Evolutionary conservation across 306 rosid genomes (phyloP).

Genomic region (Trichosanthes truncata): DNA sequence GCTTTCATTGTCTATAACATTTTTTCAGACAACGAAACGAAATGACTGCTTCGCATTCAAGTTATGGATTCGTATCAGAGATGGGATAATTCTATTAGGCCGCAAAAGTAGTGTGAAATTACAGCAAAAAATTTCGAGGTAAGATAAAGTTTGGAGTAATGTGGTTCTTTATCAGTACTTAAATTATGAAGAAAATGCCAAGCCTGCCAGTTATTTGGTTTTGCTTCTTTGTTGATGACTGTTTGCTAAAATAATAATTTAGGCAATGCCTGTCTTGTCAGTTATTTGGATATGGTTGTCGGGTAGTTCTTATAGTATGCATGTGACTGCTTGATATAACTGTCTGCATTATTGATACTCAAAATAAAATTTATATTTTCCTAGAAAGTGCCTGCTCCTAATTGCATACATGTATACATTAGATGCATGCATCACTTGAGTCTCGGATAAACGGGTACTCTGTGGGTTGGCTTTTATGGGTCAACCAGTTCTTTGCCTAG

Average conservation of each 20-base stretch:
- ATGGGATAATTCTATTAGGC: not conserved
- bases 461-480: not conserved
- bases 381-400: not conserved
- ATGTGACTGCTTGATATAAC: slow-evolving; percentile 30
- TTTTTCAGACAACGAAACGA: not conserved
- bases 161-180: not conserved
- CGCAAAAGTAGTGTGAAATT: not conserved
- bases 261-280: slow-evolving; percentile 16
- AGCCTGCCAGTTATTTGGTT: slow-evolving; percentile 5
- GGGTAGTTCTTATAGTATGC: slow-evolving; percentile 23
- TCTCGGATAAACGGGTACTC: not conserved
- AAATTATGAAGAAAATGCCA: slow-evolving; percentile 7
- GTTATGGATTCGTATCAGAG: not conserved
- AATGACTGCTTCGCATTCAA: not conserved
- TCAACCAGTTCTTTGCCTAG: not conserved
- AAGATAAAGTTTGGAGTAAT: not conserved
- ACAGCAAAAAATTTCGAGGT: not conserved
- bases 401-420: not conserved
- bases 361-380: not conserved
- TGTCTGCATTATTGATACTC: slow-evolving; percentile 17
- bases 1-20: not conserved
- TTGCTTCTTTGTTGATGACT: slow-evolving; percentile 13
- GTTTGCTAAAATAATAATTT: not conserved
- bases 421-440: not conserved
- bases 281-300: slow-evolving; percentile 31